Evolutionary conservation across 1,139 yeast species (phyloP).

Genomic region (Taphrina confusa): DNA sequence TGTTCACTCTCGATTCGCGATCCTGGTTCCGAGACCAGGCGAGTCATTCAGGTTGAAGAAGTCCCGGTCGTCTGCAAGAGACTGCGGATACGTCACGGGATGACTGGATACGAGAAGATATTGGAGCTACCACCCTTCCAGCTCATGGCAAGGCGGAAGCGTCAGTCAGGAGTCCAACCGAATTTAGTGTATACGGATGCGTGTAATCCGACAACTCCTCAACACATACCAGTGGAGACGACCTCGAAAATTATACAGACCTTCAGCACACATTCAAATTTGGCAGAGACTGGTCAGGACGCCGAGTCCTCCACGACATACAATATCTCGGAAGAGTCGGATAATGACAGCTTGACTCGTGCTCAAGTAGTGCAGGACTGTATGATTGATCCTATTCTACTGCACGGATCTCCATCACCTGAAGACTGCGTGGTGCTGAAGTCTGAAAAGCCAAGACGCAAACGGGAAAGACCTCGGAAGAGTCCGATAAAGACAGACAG

Average conservation of each 20-base stretch:
- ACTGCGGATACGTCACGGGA: not conserved
- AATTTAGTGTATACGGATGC: too few relatives aligned
- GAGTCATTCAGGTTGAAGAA: slow-evolving; percentile 3
- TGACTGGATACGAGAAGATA: not conserved
- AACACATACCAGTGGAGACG: too few relatives aligned
- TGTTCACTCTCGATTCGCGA: not conserved
- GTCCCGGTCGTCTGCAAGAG: not conserved
- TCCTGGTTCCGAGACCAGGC: not conserved
- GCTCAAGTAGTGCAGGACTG: too few relatives aligned
- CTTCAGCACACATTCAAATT: too few relatives aligned
- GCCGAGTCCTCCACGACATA: too few relatives aligned
- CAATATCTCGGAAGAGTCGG: too few relatives aligned
- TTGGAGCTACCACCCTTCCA: not conserved
- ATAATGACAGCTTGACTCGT: too few relatives aligned
- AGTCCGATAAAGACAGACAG: not conserved
- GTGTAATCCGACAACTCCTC: too few relatives aligned
- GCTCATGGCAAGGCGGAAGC: not conserved
- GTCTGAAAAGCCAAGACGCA: too few relatives aligned
- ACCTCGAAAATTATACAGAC: too few relatives aligned
- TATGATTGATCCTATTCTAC: not conserved
- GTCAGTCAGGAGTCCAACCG: not conserved
- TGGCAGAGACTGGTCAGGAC: too few relatives aligned
- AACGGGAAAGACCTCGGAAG: not conserved
- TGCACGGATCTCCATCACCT: not conserved
- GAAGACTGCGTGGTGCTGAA: too few relatives aligned